These are phyloP conservation scores for Blastosporella zonata DNA, from an alignment of 1,284 basidiomycete genomes.

Conservation along the genomic window DNA sequence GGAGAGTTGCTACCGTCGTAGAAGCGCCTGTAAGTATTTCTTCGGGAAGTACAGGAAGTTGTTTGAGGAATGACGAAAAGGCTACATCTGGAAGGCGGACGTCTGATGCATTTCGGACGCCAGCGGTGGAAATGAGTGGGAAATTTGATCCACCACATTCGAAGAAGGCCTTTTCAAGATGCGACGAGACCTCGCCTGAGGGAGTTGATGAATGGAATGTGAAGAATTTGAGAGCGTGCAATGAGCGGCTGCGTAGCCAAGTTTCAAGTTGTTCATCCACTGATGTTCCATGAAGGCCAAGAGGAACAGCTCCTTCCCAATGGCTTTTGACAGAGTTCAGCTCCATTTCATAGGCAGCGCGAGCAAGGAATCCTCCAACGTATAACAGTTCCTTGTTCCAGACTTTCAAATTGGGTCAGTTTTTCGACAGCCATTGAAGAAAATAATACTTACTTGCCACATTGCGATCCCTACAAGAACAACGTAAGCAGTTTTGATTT, in stretches of 20 bases:
- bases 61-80: slow-evolving; percentile 78
- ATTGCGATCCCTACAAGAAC: slow-evolving; percentile 61
- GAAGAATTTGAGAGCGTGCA: slow-evolving; percentile 90
- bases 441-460: slow-evolving; percentile 53
- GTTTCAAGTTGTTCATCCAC: slow-evolving; percentile 41
- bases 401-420: slow-evolving; percentile 38
- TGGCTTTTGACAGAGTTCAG: slow-evolving; percentile 54
- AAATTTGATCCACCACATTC: slow-evolving; percentile 54
- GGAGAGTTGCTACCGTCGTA: slow-evolving; percentile 65
- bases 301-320: slow-evolving; percentile 50
- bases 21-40: slow-evolving; percentile 64
- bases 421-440: neutral
- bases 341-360: slow-evolving; percentile 88
- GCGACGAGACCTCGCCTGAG: slow-evolving; percentile 76
- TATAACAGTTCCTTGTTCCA: slow-evolving; percentile 90
- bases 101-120: slow-evolving; percentile 67
- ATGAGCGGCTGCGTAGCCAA: slow-evolving; percentile 60
- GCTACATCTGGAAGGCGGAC: slow-evolving; percentile 79
- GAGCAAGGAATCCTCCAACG: slow-evolving; percentile 79
- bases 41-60: slow-evolving; percentile 75
- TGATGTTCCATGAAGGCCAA: slow-evolving; percentile 20
- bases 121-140: slow-evolving; percentile 78
- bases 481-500: slow-evolving; percentile 5
- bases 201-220: slow-evolving; percentile 87
- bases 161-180: slow-evolving; percentile 85